These are phyloP conservation scores for Cymbidium sinense DNA, from an alignment of 106 monocot genomes.

Conservation along the genomic window DNA sequence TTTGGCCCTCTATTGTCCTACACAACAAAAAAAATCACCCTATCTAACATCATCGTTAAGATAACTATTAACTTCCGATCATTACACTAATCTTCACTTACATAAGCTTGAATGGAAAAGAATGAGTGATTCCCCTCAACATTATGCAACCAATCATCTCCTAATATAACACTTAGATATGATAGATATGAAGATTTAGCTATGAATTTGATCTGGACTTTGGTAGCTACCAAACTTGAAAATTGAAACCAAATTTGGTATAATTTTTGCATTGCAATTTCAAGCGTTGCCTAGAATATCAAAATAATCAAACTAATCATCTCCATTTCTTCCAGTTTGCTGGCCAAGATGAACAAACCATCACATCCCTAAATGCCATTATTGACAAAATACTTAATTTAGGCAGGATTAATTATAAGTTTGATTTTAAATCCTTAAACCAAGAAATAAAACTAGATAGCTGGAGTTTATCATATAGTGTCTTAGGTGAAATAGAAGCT, in stretches of 20 bases:
- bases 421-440: not conserved
- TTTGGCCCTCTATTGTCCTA: too few relatives aligned
- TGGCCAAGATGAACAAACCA: not conserved
- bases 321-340: constrained; percentile 2
- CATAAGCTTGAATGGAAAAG: too few relatives aligned
- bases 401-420: too few relatives aligned
- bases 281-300: not conserved
- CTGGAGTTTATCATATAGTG: not conserved
- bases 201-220: too few relatives aligned
- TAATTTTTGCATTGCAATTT: not conserved
- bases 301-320: not conserved
- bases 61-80: too few relatives aligned
- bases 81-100: too few relatives aligned
- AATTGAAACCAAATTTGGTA: not conserved
- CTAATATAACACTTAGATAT: too few relatives aligned
- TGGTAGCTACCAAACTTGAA: not conserved
- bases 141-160: too few relatives aligned
- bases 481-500: not conserved
- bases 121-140: too few relatives aligned
- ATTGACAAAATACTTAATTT: not conserved
- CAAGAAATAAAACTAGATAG: not conserved
- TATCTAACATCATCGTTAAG: too few relatives aligned
- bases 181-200: too few relatives aligned
- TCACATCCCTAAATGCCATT: not conserved
- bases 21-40: too few relatives aligned